Evolutionary conservation across 2,329 filamentous ascomycete species (phyloP).

Genomic region (Colletotrichum viniferum): DNA sequence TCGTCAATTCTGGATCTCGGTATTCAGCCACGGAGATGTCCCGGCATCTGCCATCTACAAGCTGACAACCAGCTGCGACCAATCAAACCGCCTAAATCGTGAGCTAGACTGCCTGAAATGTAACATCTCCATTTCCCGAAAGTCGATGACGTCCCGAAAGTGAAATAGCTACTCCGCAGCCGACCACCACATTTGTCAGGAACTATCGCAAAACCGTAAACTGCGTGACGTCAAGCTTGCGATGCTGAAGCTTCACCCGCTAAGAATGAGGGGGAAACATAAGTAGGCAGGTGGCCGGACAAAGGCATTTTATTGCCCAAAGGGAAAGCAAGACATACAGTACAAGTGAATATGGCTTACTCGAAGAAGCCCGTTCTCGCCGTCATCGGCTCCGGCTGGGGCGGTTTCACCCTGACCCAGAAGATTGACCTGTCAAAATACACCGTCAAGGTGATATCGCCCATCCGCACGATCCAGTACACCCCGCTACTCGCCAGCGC

Average conservation of each 20-base stretch:
- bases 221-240: conserved; percentile 6
- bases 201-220: background rate
- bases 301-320: accelerated
- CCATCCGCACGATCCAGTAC: conserved; percentile 99
- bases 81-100: background rate
- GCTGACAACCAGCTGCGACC: background rate
- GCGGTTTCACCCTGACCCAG: conserved; percentile 26
- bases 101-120: background rate
- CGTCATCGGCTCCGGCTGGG: conserved; percentile 87
- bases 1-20: background rate
- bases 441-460: conserved; percentile 96
- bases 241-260: background rate
- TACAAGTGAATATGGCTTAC: background rate
- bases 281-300: background rate
- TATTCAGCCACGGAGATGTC: conserved; percentile 9
- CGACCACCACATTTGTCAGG: background rate
- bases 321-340: background rate
- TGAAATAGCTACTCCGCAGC: background rate
- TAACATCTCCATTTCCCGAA: background rate
- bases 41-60: conserved; percentile 2
- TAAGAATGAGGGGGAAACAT: background rate
- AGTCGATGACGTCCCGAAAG: conserved; percentile 11
- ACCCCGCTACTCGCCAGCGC: conserved; percentile 96
- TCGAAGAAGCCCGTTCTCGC: conserved; percentile 4
- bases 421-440: conserved; percentile 97